A percentile compares a stretch with the other conserved stretches of the same genome.
Conservation (phyloP, 495 filamentous ascomycete genomes). For the Hypoxylon fragiforme region DNA sequence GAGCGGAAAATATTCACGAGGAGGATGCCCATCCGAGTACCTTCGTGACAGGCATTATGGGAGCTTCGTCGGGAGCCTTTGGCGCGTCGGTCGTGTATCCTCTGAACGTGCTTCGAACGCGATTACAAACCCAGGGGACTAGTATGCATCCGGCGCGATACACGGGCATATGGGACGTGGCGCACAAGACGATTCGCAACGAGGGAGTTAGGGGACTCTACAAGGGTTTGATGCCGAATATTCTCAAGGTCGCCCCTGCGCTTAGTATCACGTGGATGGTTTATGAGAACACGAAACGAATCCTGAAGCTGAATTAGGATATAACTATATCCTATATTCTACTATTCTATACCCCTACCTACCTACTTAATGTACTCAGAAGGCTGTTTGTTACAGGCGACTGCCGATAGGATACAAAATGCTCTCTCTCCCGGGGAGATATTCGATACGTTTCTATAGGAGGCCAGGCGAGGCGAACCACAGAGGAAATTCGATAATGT, state of each 20-base stretch:
- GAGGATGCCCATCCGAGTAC: conserved; percentile 78
- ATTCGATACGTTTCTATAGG: too few species aligned
- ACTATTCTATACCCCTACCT: background rate
- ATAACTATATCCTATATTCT: too few species aligned
- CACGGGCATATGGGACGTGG: conserved; percentile 83
- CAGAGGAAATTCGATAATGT: too few species aligned
- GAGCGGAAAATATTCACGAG: conserved; percentile 69
- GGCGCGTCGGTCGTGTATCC: conserved; percentile 95
- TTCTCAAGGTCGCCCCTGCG: conserved; percentile 94
- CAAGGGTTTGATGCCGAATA: conserved; percentile 92
- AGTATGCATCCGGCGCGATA: conserved; percentile 89
- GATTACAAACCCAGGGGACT: conserved; percentile 94
- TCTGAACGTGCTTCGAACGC: conserved; percentile 89
- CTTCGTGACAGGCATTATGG: conserved; percentile 78
- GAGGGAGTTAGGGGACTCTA: conserved; percentile 89
- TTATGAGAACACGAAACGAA: conserved; percentile 90
- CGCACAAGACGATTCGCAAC: conserved; percentile 73
- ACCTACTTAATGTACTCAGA: too few species aligned
- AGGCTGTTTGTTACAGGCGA: too few species aligned
- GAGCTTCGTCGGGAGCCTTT: conserved; percentile 86
- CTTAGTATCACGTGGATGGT: conserved; percentile 98
- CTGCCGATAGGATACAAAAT: too few species aligned
- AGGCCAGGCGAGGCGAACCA: too few species aligned
- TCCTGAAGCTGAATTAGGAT: conserved; percentile 66
- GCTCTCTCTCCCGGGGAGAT: too few species aligned